These are phyloP conservation scores for Xylaria longipes DNA, from an alignment of 495 filamentous ascomycete genomes.

Conservation along the genomic window DNA sequence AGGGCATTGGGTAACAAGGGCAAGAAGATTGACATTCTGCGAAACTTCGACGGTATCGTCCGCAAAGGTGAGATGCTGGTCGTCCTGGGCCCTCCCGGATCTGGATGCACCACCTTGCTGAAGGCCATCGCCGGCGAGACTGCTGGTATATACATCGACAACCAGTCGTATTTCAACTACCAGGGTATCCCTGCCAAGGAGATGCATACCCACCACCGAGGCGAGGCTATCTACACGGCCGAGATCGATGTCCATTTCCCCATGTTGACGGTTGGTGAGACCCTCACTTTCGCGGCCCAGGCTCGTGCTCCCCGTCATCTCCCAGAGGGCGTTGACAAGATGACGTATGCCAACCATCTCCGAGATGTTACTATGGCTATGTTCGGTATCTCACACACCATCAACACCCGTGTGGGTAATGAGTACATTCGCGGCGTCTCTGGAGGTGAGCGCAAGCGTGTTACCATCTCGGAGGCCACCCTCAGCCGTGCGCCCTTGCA, in stretches of 20 bases:
- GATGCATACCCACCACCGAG: slow-evolving; percentile 73
- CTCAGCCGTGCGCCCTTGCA: slow-evolving; percentile 71
- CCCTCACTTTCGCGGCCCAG: slow-evolving; percentile 76
- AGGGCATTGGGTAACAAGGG: slow-evolving; percentile 57
- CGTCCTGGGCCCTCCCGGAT: slow-evolving; percentile 78
- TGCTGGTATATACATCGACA: slow-evolving; percentile 71
- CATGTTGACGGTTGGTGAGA: slow-evolving; percentile 80
- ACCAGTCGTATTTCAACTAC: slow-evolving; percentile 74
- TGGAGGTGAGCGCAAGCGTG: slow-evolving; percentile 84
- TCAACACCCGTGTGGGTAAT: slow-evolving; percentile 80
- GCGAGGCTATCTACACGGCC: slow-evolving; percentile 82
- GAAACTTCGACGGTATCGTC: slow-evolving; percentile 80
- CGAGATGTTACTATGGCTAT: slow-evolving; percentile 81
- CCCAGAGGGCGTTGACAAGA: slow-evolving; percentile 62
- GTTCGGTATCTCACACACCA: slow-evolving; percentile 76
- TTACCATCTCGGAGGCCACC: slow-evolving; percentile 77
- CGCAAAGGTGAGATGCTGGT: slow-evolving; percentile 80
- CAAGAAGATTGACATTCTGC: slow-evolving; percentile 77
- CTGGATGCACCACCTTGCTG: slow-evolving; percentile 79
- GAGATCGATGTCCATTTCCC: slow-evolving; percentile 85
- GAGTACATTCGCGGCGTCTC: slow-evolving; percentile 80
- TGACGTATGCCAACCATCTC: slow-evolving; percentile 67
- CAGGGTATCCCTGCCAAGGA: slow-evolving; percentile 67
- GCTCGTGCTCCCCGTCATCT: slow-evolving; percentile 70
- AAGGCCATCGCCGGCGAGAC: slow-evolving; percentile 82